These are phyloP conservation scores for Infundibulicybe gibba DNA, from an alignment of 768 basidiomycete genomes.

Conservation along the genomic window DNA sequence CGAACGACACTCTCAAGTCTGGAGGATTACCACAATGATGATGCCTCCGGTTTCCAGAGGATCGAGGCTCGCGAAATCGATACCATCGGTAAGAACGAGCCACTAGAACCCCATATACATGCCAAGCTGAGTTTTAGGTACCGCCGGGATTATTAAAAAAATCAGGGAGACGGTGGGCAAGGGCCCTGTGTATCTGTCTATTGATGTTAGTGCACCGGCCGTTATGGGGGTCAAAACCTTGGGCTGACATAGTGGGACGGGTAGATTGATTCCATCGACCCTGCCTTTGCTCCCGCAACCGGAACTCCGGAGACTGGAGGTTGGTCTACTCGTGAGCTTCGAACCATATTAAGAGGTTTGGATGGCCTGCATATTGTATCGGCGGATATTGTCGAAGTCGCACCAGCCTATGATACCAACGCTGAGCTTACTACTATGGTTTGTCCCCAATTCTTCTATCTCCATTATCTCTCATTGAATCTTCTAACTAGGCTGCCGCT, in stretches of 20 bases:
- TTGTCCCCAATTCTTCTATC: constrained; percentile 7
- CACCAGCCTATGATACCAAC: constrained; percentile 71
- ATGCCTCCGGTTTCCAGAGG: constrained; percentile 73
- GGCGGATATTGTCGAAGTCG: constrained; percentile 83
- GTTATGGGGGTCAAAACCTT: constrained; percentile 2
- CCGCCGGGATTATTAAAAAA: constrained; percentile 73
- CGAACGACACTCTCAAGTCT: constrained; percentile 78
- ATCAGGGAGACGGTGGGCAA: constrained; percentile 77
- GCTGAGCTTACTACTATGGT: constrained; percentile 31
- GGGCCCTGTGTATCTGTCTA: constrained; percentile 74
- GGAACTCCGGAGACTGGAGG: constrained; percentile 85
- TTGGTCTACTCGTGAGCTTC: constrained; percentile 81
- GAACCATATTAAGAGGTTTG: constrained; percentile 71
- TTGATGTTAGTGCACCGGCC: constrained; percentile 47
- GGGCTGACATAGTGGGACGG: constrained; percentile 1
- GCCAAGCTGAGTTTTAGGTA: constrained; percentile 34
- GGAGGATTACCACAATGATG: constrained; percentile 76
- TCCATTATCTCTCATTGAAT: constrained; percentile 6
- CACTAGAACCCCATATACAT: not conserved
- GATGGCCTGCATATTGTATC: constrained; percentile 76
- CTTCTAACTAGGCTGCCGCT: constrained; percentile 31
- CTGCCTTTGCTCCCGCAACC: constrained; percentile 78
- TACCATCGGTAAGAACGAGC: constrained; percentile 49
- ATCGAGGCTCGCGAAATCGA: constrained; percentile 87
- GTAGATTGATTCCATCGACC: constrained; percentile 78